These are phyloP conservation scores for Myriosclerotinia duriaeana DNA, from an alignment of 2,329 filamentous ascomycete species.

Conservation along the genomic window DNA sequence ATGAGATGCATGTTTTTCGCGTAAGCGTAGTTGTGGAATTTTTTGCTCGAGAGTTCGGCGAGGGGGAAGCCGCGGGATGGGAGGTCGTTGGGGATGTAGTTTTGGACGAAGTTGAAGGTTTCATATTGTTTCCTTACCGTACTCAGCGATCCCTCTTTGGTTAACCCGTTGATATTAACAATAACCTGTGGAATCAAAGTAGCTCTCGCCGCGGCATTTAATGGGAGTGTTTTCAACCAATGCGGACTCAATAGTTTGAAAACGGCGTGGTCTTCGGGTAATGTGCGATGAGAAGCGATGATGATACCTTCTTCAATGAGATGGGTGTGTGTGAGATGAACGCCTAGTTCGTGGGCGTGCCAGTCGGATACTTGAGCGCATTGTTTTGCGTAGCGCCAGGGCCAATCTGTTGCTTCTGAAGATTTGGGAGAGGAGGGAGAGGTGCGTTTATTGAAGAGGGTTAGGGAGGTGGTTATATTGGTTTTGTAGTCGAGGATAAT, in stretches of 20 bases:
- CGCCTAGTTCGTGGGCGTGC: constrained; percentile 48
- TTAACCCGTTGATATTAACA: constrained; percentile 39
- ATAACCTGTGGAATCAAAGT: constrained; percentile 49
- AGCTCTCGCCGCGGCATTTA: constrained; percentile 49
- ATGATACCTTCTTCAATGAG: constrained; percentile 51
- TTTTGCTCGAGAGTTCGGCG: background rate
- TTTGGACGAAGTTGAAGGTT: constrained; percentile 11
- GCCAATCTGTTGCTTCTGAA: constrained; percentile 48
- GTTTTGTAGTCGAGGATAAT: constrained; percentile 50
- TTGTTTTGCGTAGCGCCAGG: constrained; percentile 54
- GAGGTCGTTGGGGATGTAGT: constrained; percentile 13
- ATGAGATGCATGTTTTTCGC: constrained; percentile 19
- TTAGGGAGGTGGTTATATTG: constrained; percentile 47
- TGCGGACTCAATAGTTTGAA: constrained; percentile 48
- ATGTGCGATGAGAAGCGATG: constrained; percentile 47
- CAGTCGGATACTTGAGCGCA: constrained; percentile 51
- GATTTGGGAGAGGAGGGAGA: constrained; percentile 38
- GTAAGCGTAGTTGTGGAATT: constrained; percentile 19
- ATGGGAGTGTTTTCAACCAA: constrained; percentile 51
- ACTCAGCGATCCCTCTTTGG: background rate
- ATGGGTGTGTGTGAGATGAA: constrained; percentile 49
- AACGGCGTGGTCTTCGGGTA: constrained; percentile 47
- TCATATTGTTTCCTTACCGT: constrained; percentile 12
- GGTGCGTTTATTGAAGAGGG: constrained; percentile 50
- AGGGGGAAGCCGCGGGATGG: background rate